Percentiles rank a stretch among this genome's conserved stretches.
These are phyloP conservation scores for Globisporangium megalacanthum DNA, from an alignment of 352 stramenopile species.

Conservation along the genomic window DNA sequence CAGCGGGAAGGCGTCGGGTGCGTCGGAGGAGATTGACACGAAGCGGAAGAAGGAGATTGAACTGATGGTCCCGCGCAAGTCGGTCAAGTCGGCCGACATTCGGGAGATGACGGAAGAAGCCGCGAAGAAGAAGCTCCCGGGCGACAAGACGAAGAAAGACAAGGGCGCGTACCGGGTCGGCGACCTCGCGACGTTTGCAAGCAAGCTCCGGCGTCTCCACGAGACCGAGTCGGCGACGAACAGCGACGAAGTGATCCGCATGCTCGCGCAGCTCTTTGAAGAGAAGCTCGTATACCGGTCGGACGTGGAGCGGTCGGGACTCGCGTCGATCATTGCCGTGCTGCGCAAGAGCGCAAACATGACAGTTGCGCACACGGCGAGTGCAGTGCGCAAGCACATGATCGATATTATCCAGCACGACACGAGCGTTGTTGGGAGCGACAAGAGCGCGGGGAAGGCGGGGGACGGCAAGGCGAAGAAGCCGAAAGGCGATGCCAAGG, in stretches of 20 bases:
- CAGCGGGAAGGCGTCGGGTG: slow-evolving; percentile 22
- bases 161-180: slow-evolving; percentile 66
- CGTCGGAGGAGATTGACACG: slow-evolving; percentile 42
- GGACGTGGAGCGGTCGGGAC: slow-evolving; percentile 59
- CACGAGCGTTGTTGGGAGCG: slow-evolving; percentile 14
- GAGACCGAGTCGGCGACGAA: slow-evolving; percentile 70
- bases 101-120: slow-evolving; percentile 67
- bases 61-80: slow-evolving; percentile 67
- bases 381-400: slow-evolving; percentile 72
- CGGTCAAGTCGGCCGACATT: slow-evolving; percentile 72
- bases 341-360: slow-evolving; percentile 67
- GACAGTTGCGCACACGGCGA: slow-evolving; percentile 64
- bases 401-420: slow-evolving; percentile 61
- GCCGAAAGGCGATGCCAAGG: neutral
- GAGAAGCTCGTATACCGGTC: slow-evolving; percentile 66
- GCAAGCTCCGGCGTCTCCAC: slow-evolving; percentile 52
- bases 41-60: slow-evolving; percentile 83
- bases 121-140: slow-evolving; percentile 44
- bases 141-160: slow-evolving; percentile 47
- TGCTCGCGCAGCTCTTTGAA: slow-evolving; percentile 68
- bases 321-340: slow-evolving; percentile 58
- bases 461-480: slow-evolving; percentile 42
- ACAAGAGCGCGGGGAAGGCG: slow-evolving; percentile 13
- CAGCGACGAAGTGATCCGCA: slow-evolving; percentile 66
- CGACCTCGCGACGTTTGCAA: slow-evolving; percentile 47